Percentiles rank a stretch among this genome's conserved stretches.
Conservation (phyloP, 2,329 filamentous ascomycete genomes). For the Sporothrix schenckii region DNA sequence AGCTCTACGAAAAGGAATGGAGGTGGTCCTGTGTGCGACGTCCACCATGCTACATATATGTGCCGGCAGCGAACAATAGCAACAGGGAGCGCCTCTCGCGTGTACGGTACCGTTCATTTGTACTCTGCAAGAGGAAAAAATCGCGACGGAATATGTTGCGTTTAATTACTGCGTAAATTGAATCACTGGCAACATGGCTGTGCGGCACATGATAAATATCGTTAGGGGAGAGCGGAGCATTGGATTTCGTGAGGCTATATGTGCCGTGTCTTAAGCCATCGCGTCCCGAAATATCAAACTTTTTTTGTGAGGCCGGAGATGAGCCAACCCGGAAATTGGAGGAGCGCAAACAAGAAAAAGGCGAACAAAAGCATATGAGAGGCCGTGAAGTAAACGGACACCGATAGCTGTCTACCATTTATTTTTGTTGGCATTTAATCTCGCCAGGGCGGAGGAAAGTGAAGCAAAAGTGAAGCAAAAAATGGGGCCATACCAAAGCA, state of each 20-base stretch:
- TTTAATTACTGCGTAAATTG: conserved; percentile 10
- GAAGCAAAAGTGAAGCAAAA: background rate
- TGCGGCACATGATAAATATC: background rate
- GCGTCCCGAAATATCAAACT: background rate
- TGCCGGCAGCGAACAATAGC: background rate
- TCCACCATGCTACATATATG: conserved; percentile 18
- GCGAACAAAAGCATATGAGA: background rate
- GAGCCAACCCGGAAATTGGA: conserved; percentile 10
- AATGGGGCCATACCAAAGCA: background rate
- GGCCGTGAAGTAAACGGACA: background rate
- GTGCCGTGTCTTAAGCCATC: conserved; percentile 1
- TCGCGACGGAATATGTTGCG: background rate
- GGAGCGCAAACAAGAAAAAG: background rate
- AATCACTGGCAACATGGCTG: background rate
- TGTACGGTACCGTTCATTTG: background rate
- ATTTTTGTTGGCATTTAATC: conserved; percentile 14
- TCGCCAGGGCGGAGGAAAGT: conserved; percentile 1
- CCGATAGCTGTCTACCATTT: conserved; percentile 7
- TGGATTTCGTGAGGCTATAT: background rate
- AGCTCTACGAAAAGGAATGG: background rate
- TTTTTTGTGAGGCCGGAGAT: conserved; percentile 9
- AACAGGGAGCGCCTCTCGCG: conserved; percentile 1
- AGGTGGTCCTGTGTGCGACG: background rate
- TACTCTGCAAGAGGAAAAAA: background rate
- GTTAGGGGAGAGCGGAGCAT: background rate